These are phyloP conservation scores for Dioscorea alata DNA, from an alignment of 106 monocot species.

Conservation along the genomic window DNA sequence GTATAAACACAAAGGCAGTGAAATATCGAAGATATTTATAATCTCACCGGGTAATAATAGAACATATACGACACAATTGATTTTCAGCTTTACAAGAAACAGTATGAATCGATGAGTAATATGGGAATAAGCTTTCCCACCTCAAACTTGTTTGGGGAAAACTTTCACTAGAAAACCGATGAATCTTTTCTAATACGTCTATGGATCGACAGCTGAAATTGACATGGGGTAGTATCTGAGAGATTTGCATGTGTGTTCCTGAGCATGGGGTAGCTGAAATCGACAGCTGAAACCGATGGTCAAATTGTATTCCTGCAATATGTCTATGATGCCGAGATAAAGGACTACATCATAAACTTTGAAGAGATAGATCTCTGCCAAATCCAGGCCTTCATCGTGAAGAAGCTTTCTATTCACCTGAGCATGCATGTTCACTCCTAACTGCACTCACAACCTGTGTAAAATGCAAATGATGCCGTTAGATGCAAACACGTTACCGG, in stretches of 20 bases:
- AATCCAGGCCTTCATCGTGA: conserved; percentile 18
- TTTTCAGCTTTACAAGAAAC: no score
- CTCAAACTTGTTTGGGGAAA: conserved; percentile 59
- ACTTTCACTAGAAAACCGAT: conserved; percentile 80
- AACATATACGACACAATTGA: no score
- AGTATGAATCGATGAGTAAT: no score
- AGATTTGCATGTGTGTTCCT: conserved; percentile 75
- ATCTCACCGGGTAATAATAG: no score
- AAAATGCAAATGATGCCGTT: not conserved
- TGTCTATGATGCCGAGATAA: conserved; percentile 93
- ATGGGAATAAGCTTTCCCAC: not conserved
- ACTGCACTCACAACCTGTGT: conserved; percentile 72
- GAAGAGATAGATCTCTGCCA: conserved; percentile 30
- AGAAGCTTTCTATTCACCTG: conserved; percentile 48
- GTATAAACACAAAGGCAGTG: no score
- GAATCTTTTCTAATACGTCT: conserved; percentile 67
- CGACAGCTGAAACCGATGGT: no score
- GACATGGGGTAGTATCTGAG: conserved; percentile 70
- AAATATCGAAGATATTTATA: no score
- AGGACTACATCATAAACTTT: conserved; percentile 85
- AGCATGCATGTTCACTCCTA: conserved; percentile 98
- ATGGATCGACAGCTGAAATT: conserved; percentile 82
- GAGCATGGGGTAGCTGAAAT: no score
- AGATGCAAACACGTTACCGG: no score
- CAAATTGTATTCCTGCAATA: conserved; percentile 86